A percentile compares a stretch with the other conserved stretches of the same genome.
phyloP scores from a whole-genome alignment of 2,329 filamentous ascomycete genomes.

The Madurella mycetomatis region DNA sequence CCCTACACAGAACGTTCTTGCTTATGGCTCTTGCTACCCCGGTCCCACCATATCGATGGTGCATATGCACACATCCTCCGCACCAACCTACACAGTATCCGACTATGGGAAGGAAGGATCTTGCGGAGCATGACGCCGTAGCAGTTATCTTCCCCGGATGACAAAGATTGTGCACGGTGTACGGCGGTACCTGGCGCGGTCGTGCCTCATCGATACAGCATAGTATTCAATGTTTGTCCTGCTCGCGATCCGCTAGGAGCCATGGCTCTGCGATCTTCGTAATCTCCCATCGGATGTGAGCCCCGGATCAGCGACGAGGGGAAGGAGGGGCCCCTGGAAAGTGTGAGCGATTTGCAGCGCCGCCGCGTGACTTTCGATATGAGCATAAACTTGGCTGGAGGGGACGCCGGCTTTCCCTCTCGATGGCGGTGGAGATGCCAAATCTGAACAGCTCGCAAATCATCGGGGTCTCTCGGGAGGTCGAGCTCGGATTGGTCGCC shows the following conservation, averaged over 20 bases:
- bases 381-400: background rate
- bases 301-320: background rate
- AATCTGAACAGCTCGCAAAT: slow-evolving; percentile 23
- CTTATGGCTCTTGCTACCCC: slow-evolving; percentile 17
- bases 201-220: slow-evolving; percentile 11
- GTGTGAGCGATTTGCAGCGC: background rate
- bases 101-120: background rate
- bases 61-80: slow-evolving; percentile 18
- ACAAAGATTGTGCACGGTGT: background rate
- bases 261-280: slow-evolving; percentile 1
- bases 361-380: slow-evolving; percentile 3
- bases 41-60: slow-evolving; percentile 18
- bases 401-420: slow-evolving; percentile 5
- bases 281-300: slow-evolving; percentile 13
- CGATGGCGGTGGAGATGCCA: background rate
- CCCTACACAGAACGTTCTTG: slow-evolving; percentile 19
- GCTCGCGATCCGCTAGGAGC: background rate
- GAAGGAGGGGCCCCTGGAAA: background rate
- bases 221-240: background rate
- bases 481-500: slow-evolving; percentile 31
- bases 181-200: background rate
- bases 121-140: background rate
- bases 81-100: slow-evolving; percentile 13
- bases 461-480: slow-evolving; percentile 20
- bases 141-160: background rate